phyloP scores from a whole-genome alignment of 2,329 filamentous ascomycete species.

The Fusarium heterosporum region DNA sequence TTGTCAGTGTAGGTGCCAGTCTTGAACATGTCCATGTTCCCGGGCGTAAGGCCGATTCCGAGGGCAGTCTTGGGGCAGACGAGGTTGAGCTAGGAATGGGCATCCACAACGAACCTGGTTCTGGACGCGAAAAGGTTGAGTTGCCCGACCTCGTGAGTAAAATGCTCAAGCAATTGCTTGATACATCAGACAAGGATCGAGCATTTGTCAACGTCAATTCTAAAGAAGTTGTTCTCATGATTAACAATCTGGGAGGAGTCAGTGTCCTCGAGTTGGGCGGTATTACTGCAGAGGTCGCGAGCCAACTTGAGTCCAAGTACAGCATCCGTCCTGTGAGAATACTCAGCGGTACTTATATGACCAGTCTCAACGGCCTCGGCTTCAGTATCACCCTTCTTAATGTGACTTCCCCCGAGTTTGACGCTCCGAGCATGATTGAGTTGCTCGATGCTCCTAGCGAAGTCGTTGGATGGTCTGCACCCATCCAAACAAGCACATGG shows the following conservation, averaged over 20 bases:
- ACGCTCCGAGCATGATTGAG: conserved; percentile 72
- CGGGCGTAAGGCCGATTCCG: conserved; percentile 72
- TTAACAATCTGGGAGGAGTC: conserved; percentile 83
- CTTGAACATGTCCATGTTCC: conserved; percentile 94
- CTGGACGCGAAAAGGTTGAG: conserved; percentile 62
- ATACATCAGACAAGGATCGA: conserved; percentile 74
- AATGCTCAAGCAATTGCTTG: conserved; percentile 78
- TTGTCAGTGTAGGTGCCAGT: conserved; percentile 87
- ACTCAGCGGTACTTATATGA: conserved; percentile 80
- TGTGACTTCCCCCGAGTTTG: conserved; percentile 68
- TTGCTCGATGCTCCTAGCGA: conserved; percentile 77
- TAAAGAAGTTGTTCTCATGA: conserved; percentile 73
- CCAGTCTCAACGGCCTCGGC: conserved; percentile 79
- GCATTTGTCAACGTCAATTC: conserved; percentile 73
- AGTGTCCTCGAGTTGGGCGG: conserved; percentile 78
- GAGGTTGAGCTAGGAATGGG: conserved; percentile 80
- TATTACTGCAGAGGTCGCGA: conserved; percentile 75
- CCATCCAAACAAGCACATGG: conserved; percentile 73
- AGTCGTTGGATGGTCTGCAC: conserved; percentile 76
- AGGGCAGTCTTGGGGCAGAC: conserved; percentile 65
- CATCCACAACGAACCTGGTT: conserved; percentile 78
- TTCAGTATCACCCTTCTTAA: conserved; percentile 80
- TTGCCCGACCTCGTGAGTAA: conserved; percentile 67
- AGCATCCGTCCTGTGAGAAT: conserved; percentile 73
- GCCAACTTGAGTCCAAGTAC: conserved; percentile 69